Conservation (phyloP, 768 basidiomycete genomes). For the Mycena albidolilacea region DNA sequence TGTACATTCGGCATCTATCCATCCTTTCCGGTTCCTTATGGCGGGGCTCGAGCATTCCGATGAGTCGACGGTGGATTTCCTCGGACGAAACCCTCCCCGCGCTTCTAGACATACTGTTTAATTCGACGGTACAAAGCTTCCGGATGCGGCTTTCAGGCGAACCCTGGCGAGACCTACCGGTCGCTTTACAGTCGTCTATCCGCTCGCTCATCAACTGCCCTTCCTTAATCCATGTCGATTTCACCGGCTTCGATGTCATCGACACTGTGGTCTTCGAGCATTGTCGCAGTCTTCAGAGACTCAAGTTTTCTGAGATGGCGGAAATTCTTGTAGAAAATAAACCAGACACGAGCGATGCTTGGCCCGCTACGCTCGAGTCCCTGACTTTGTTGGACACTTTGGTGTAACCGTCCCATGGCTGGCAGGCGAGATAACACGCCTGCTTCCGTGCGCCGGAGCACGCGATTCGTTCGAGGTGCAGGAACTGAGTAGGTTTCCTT, state of each 20-base stretch:
- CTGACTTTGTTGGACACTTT: constrained; percentile 25
- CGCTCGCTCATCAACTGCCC: constrained; percentile 19
- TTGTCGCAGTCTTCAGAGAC: constrained; percentile 1
- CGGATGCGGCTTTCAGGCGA: constrained; percentile 26
- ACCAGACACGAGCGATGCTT: background rate
- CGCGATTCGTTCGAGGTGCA: constrained; percentile 16
- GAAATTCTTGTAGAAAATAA: background rate
- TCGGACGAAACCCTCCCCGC: constrained; percentile 16
- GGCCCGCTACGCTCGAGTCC: constrained; percentile 3
- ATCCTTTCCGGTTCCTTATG: constrained; percentile 4
- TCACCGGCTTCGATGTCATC: constrained; percentile 24
- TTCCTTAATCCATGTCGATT: constrained; percentile 18
- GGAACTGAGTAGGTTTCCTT: constrained; percentile 19
- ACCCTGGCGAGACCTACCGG: constrained; percentile 9
- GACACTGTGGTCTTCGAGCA: background rate
- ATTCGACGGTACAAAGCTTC: constrained; percentile 7
- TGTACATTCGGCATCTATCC: constrained; percentile 24
- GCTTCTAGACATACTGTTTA: constrained; percentile 6
- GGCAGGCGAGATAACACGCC: background rate
- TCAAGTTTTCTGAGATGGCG: constrained; percentile 24
- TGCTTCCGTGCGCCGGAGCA: constrained; percentile 12
- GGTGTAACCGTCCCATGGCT: background rate
- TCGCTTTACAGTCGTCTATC: constrained; percentile 11
- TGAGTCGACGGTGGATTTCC: background rate
- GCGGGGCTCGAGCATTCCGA: background rate